Evolutionary conservation across 2,329 filamentous ascomycete genomes (phyloP), one percentile per base, ranked within the genome.

Genomic region (Clonostachys rosea): DNA sequence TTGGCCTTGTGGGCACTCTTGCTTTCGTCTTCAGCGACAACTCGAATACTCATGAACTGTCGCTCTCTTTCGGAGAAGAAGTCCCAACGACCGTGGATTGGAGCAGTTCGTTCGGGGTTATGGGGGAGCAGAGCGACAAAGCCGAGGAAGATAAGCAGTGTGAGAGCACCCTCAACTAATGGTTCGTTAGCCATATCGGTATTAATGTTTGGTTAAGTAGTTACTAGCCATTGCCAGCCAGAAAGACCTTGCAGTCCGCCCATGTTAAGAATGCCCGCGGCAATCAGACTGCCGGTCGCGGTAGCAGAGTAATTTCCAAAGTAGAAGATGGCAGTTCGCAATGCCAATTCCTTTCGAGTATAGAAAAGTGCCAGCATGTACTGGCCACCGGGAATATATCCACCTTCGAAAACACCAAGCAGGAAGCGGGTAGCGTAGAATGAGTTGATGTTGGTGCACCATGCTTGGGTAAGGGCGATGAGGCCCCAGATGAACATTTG

Each of bases 191-290:
- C 10, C 24, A 6, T 10, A 10, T 30, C 9, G 9, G 9, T 30
- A 10, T 6, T 10, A 10, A 30, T 30, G 9, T 35, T 13, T 12
- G 18, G 17, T 16, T 3, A 34, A 10, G 11, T 37, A n/a, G n/a
- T 13, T 6, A 50, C 45, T 0, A 86, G 67, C 81, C 79, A 83
- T 12, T 78, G 67, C 81, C 81, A 86, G 4, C 81, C 81, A 5
- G 48, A 47, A 8, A 48, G 34, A 33, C 50, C 50, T 13, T 8
- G 13, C 24, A 42, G 16, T 8, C 44, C 44, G 33, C 16, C 36
- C 44, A 54, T 48, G 16, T 48, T 34, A 8, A 54, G 45, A 5
- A 53, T 46, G 4, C 49, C 52, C 5, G 45, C 46, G 4, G 51
- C 49, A 40, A 54, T 47, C 13, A 52, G 41, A 11, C 42, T 44